These are phyloP conservation scores for Pythium aquatile DNA, from an alignment of 352 stramenopile species.

Conservation along the genomic window DNA sequence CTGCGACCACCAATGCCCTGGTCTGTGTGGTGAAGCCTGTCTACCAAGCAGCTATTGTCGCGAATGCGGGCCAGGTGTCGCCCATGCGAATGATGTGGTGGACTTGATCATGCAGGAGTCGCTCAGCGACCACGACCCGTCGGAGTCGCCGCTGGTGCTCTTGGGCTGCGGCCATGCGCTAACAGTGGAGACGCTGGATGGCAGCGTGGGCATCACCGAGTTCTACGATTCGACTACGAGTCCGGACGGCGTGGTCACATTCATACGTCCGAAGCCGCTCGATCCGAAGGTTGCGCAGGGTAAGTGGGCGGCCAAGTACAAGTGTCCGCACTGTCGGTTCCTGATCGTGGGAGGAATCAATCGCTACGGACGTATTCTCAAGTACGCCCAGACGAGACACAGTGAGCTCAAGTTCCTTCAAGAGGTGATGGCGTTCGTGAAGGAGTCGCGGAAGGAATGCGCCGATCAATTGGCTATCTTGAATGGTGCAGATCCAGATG, in stretches of 20 bases:
- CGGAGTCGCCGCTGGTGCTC: conserved; percentile 63
- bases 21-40: conserved; percentile 76
- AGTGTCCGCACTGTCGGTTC: not conserved
- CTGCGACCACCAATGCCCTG: conserved; percentile 77
- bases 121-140: conserved; percentile 58
- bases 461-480: not conserved
- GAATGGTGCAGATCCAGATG: not conserved
- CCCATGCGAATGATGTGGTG: conserved; percentile 39
- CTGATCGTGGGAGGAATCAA: conserved; percentile 39
- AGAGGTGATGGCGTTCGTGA: conserved; percentile 1
- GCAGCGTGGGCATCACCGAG: conserved; percentile 36
- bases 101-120: conserved; percentile 64
- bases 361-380: conserved; percentile 44
- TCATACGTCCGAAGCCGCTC: conserved; percentile 1
- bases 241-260: not conserved
- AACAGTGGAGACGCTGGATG: conserved; percentile 73
- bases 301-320: not conserved
- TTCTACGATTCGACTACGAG: conserved; percentile 31
- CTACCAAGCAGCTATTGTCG: conserved; percentile 50
- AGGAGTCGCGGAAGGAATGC: not conserved
- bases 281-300: not conserved
- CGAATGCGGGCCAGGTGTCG: conserved; percentile 38
- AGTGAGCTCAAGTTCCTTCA: conserved; percentile 43
- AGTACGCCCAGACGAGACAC: conserved; percentile 38
- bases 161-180: conserved; percentile 70